These are phyloP conservation scores for Colletotrichum coccodes DNA, from an alignment of 2,329 filamentous ascomycete species.

Conservation along the genomic window DNA sequence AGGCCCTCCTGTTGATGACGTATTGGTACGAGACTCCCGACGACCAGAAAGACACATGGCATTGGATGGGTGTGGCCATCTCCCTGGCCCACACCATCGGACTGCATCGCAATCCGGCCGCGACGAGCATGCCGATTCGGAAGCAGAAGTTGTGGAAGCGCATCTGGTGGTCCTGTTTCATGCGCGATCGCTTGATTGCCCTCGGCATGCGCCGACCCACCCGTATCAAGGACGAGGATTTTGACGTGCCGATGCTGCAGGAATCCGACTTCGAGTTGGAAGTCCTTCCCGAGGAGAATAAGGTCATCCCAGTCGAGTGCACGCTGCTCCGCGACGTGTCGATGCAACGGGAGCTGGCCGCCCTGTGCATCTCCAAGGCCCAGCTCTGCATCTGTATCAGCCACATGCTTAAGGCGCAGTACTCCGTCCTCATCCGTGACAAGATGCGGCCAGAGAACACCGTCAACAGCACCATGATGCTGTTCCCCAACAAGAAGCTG, in stretches of 20 bases:
- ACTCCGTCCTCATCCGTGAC: conserved; percentile 88
- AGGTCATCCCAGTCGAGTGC: conserved; percentile 76
- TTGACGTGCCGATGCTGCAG: conserved; percentile 90
- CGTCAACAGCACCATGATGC: conserved; percentile 84
- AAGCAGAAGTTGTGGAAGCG: conserved; percentile 91
- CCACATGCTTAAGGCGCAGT: conserved; percentile 89
- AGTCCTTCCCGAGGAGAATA: conserved; percentile 73
- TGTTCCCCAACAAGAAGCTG: conserved; percentile 87
- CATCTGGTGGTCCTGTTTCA: conserved; percentile 98
- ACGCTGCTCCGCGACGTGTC: conserved; percentile 74
- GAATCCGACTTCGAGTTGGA: conserved; percentile 86
- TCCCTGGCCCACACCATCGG: conserved; percentile 94
- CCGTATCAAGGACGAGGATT: conserved; percentile 92
- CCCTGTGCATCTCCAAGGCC: conserved; percentile 92
- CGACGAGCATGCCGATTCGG: conserved; percentile 77
- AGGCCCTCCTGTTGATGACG: conserved; percentile 90
- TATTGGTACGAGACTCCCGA: conserved; percentile 98
- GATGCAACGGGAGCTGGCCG: conserved; percentile 82
- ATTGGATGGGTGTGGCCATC: conserved; percentile 97
- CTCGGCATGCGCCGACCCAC: conserved; percentile 94
- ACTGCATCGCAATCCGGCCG: conserved; percentile 84
- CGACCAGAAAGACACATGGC: conserved; percentile 98
- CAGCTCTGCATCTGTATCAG: conserved; percentile 91
- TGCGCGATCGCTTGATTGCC: conserved; percentile 91
- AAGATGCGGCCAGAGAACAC: conserved; percentile 82